Base-by-base conservation (phyloP, 1,284 basidiomycete genomes). In the Peniophora sp. region DNA sequence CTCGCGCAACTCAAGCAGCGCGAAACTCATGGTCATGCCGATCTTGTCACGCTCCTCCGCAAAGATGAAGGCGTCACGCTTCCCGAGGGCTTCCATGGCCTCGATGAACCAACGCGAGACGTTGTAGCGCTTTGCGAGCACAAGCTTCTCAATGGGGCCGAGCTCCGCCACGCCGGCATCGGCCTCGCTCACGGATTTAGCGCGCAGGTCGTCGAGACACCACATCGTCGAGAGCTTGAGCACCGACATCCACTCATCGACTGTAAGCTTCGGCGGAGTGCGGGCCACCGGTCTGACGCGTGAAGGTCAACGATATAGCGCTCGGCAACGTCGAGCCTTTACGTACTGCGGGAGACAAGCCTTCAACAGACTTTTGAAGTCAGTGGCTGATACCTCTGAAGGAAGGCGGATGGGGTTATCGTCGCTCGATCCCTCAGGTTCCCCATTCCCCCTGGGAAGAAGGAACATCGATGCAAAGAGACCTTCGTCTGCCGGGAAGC, bases 201-300 rank as follows among this genome's bases (percentile, higher is more conserved):
- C 23, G 37, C 51, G 51, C 9, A 54, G 41, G 22, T 15, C 24
- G 8, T 50, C 45, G 41, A 54, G 49, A 42, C 9, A 23, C 53
- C 53, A 54, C 50, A 52, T 54, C 3, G 36, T 44, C 2, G 53
- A 47, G 35, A 54, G 53, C 24, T 45, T 50, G 11, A 54, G 45
- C 2, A 36, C 53, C 3, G 48, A 47, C 23, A 50, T 49, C 51
- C 53, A 54, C 11, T 50, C 24, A 11, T 52, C 51, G 17, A 49
- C 47, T 20, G 47, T 41, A 10, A 47, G 15, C 15, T 34, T 15
- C 8, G 15, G 37, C n/a, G 39, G 20, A 6, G 15, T 15, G n/a
- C 20, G 20, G 8, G 39, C 20, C 8, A 41, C 27, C 8, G 39
- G 15, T 41, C 39, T 22, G n/a, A 17, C 8, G 27, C 12, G 27